phyloP scores from a whole-genome alignment of 1,284 basidiomycete species.

The Sanguinoderma infundibulare region DNA sequence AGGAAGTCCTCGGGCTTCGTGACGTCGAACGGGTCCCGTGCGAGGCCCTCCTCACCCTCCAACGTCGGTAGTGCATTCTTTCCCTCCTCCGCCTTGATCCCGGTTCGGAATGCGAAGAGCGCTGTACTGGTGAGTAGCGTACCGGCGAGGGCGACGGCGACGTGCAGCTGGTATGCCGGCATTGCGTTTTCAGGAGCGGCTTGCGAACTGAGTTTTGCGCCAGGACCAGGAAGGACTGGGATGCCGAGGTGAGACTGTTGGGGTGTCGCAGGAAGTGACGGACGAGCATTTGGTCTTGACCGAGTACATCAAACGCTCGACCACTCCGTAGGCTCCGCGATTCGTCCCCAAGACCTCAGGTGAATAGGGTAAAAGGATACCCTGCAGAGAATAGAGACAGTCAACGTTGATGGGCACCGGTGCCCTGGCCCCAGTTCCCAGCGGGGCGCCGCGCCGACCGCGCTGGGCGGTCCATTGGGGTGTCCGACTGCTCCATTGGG shows the following conservation, averaged over 20 bases:
- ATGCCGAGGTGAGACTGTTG: not conserved
- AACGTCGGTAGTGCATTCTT: slow-evolving; percentile 61
- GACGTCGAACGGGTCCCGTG: slow-evolving; percentile 79
- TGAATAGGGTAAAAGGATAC: too few species aligned
- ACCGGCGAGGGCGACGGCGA: slow-evolving; percentile 52
- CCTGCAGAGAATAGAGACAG: too few species aligned
- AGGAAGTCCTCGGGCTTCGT: slow-evolving; percentile 69
- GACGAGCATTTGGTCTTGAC: too few species aligned
- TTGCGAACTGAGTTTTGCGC: not conserved
- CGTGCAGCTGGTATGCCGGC: slow-evolving; percentile 64
- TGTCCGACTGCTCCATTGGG: too few species aligned
- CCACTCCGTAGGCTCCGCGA: too few species aligned
- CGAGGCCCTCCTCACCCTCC: slow-evolving; percentile 39
- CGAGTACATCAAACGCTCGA: too few species aligned
- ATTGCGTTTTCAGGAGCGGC: slow-evolving; percentile 30
- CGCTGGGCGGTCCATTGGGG: too few species aligned
- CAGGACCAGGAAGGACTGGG: not conserved
- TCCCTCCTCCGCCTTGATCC: slow-evolving; percentile 45
- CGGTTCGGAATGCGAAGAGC: slow-evolving; percentile 39
- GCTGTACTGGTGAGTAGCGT: slow-evolving; percentile 50
- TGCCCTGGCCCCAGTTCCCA: too few species aligned
- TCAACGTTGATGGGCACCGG: too few species aligned
- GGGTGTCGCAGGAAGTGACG: too few species aligned
- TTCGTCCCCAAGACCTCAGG: too few species aligned
- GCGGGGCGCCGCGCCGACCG: too few species aligned